Base-by-base conservation (phyloP, 169 alveolate genomes). In the Theileria parva region DNA sequence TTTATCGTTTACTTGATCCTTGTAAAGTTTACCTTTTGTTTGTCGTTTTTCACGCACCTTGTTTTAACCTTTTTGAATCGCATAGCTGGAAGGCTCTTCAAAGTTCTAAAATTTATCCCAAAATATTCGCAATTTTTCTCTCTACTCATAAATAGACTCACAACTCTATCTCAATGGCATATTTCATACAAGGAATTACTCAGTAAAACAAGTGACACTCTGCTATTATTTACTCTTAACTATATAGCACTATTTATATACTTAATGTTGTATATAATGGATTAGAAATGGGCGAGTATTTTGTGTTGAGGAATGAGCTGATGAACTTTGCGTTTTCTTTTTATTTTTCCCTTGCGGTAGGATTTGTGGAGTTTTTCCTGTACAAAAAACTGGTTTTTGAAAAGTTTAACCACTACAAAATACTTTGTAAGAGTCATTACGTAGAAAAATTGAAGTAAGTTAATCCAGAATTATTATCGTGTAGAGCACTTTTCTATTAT, bases 401-500 rank as follows among this genome's bases (percentile, higher is more conserved):
- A 32, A 12, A 37, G 15, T 74, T 83, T 8, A 61, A 61, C 66
- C 7, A 15, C 19, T 23, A 74, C n/a, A 48, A 86, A 17, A 25
- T 39, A 7, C n/a, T 17, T 21, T 13, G 59, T 4, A 72, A 63
- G 34, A 64, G 48, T 9, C n/a, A 27, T 0, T 83, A 76, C 61
- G 44, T 76, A 28, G 68, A 68, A n/a, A 53, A 39, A n/a, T 7
- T 75, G 44, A 83, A 83, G 89, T 83, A 67, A 66, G 85, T 83
- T 63, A 21, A 65, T 12, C 8, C 11, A 23, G 39, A 23, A 15
- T 15, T 11, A 23, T 12, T 59, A 2, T 2, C 0, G n/a, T 37
- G 2, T 74, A 83, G 89, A 60, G 44, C 64, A 21, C 27, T 68
- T 15, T 67, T 79, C 25, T 83, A 75, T 39, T 27, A 63, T 61